Conservation (phyloP, 148 eudicot species). For the Camellia lanceoleosa region DNA sequence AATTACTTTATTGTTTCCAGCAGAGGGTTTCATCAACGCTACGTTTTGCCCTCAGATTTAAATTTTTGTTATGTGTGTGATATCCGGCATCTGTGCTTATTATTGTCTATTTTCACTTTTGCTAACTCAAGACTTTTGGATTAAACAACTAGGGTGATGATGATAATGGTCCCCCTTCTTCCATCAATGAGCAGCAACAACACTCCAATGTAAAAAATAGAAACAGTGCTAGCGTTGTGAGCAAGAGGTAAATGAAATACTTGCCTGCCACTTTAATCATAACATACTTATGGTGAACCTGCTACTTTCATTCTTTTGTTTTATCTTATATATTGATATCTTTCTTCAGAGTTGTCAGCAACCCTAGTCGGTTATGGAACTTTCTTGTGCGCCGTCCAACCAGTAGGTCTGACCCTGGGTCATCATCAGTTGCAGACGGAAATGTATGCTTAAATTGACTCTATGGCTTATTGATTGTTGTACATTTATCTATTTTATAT, state of each 20-base stretch:
- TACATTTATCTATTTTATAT: not conserved
- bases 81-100: not conserved
- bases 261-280: slow-evolving; percentile 1
- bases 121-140: slow-evolving; percentile 8
- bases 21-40: not conserved
- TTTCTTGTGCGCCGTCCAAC: slow-evolving; percentile 42
- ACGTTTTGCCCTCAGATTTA: not conserved
- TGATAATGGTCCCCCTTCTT: slow-evolving; percentile 37
- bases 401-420: slow-evolving; percentile 46
- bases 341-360: slow-evolving; percentile 33
- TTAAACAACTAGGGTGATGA: slow-evolving; percentile 50
- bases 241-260: slow-evolving; percentile 42
- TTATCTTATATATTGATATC: not conserved
- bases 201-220: slow-evolving; percentile 29
- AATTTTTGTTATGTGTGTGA: not conserved
- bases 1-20: not conserved
- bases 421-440: slow-evolving; percentile 30
- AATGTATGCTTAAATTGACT: slow-evolving; percentile 36
- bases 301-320: not conserved
- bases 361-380: slow-evolving; percentile 67
- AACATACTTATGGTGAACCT: not conserved
- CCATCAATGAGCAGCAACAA: slow-evolving; percentile 32
- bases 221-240: slow-evolving; percentile 26
- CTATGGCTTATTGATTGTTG: not conserved
- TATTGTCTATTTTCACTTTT: not conserved